phyloP scores from a whole-genome alignment of 2,329 filamentous ascomycete genomes.

The Zarea fungicola region DNA sequence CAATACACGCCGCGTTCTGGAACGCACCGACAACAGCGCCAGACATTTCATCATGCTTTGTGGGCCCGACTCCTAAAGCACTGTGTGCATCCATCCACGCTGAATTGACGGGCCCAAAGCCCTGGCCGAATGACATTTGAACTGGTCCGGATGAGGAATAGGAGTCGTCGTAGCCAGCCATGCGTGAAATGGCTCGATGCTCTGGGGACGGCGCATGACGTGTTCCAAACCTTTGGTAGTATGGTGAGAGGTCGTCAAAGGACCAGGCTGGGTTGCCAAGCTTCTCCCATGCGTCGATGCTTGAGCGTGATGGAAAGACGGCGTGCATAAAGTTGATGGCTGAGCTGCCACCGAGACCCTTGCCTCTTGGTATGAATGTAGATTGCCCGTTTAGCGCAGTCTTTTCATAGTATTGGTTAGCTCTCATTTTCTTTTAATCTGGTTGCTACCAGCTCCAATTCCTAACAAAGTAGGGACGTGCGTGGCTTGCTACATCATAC shows the following conservation, averaged over 20 bases:
- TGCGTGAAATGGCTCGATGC: not conserved
- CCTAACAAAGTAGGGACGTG: not conserved
- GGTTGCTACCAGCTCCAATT: not conserved
- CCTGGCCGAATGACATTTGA: conserved; percentile 9
- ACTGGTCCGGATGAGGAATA: not conserved
- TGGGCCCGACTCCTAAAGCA: conserved; percentile 9
- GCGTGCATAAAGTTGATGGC: conserved; percentile 22
- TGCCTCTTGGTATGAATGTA: conserved; percentile 7
- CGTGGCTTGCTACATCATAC: not conserved
- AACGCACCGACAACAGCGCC: conserved; percentile 16
- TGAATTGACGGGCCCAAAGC: not conserved
- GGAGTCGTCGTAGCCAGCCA: not conserved
- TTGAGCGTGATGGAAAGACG: conserved; percentile 16
- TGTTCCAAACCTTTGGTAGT: conserved; percentile 13
- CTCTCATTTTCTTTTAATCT: too few relatives aligned
- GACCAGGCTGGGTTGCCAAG: conserved; percentile 26
- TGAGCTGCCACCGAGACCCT: conserved; percentile 21
- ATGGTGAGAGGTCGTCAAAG: conserved; percentile 18
- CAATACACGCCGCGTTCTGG: conserved; percentile 18
- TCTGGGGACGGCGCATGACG: not conserved
- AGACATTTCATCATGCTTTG: conserved; percentile 15
- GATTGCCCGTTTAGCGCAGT: not conserved
- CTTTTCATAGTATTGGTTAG: not conserved
- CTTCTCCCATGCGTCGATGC: conserved; percentile 23
- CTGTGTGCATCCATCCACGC: conserved; percentile 22